Evolutionary conservation across 108 stramenopile species (phyloP), one percentile per base, ranked within the genome.

Genomic region (Nannochloropsis salina): DNA sequence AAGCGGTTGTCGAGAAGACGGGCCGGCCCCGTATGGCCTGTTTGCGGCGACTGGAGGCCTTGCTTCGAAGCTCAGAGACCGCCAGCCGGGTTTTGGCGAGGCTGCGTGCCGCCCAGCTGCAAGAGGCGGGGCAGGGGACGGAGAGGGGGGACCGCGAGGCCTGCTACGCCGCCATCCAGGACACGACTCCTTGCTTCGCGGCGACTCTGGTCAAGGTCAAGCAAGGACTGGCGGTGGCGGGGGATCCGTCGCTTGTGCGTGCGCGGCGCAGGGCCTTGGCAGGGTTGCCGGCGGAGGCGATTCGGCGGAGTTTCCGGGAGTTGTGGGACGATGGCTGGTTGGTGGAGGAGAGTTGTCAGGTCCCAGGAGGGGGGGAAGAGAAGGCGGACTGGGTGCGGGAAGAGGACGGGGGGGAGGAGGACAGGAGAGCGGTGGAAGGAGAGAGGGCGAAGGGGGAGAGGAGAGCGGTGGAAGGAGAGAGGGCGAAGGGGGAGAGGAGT

Each of bases 281-380:
- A 15, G 61, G 61, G 15, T n/a, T 74, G 61, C 61, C 61, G 15
- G 61, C 61, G 20, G 61, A 74, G 61, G n/a, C 61, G 61, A 74
- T 74, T 74, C 4, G 61, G 8, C 20, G 20, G 61, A 74, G 5
- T 74, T 74, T 74, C 1, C 4, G 61, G 61, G 61, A 15, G 2
- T 74, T 74, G 61, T 74, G 61, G 61, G 61, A 74, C 3, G 61
- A 74, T 74, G 61, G 61, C 20, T 74, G 61, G 61, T 74, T 74
- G 8, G 8, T 74, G 15, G 61, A 74, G 61, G n/a, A 6, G 15
- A n/a, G 20, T 4, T n/a, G n/a, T 74, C 3, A n/a, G 61, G 61
- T n/a, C 61, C n/a, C 61, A n/a, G 61, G 61, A 1, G 47, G 15
- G 15, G 47, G 47, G 47, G 47, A 51, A 15, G 47, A 15, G 15